These are phyloP conservation scores for Amanita brunnescens DNA, from an alignment of 768 basidiomycete genomes.

Conservation along the genomic window DNA sequence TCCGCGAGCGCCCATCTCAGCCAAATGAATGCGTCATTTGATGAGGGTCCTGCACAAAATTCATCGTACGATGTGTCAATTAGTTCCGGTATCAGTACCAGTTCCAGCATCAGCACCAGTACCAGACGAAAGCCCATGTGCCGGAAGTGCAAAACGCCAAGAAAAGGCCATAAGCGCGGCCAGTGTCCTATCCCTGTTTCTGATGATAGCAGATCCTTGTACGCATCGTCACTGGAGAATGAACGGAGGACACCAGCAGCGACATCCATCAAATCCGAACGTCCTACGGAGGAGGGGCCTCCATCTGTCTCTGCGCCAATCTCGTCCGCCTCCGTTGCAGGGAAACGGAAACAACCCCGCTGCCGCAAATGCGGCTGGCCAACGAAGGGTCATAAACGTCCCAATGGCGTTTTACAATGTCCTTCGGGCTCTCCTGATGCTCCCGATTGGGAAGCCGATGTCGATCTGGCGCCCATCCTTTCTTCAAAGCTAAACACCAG, in stretches of 20 bases:
- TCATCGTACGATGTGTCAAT: not conserved
- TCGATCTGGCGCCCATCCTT: not conserved
- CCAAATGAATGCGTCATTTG: not conserved
- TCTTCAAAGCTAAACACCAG: not conserved
- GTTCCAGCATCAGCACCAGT: conserved; percentile 1
- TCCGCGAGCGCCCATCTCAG: not conserved
- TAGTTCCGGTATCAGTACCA: not conserved
- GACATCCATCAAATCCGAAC: not conserved
- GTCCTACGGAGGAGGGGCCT: not conserved
- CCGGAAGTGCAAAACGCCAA: not conserved
- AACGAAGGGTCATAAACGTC: conserved; percentile 7
- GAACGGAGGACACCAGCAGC: not conserved
- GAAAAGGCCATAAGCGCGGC: conserved; percentile 2
- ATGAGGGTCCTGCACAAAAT: not conserved
- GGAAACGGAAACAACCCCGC: not conserved
- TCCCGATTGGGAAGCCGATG: not conserved
- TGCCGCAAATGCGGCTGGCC: not conserved
- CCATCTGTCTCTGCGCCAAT: not conserved
- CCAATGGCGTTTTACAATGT: not conserved
- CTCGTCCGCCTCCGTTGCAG: not conserved
- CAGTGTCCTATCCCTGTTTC: not conserved
- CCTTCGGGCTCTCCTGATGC: not conserved
- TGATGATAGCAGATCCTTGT: not conserved
- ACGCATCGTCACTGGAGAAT: not conserved
- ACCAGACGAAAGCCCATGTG: not conserved